A percentile compares a stretch with the other conserved stretches of the same genome.
Evolutionary conservation across 2,329 filamentous ascomycete genomes (phyloP).

Genomic region (Diplodia seriata): DNA sequence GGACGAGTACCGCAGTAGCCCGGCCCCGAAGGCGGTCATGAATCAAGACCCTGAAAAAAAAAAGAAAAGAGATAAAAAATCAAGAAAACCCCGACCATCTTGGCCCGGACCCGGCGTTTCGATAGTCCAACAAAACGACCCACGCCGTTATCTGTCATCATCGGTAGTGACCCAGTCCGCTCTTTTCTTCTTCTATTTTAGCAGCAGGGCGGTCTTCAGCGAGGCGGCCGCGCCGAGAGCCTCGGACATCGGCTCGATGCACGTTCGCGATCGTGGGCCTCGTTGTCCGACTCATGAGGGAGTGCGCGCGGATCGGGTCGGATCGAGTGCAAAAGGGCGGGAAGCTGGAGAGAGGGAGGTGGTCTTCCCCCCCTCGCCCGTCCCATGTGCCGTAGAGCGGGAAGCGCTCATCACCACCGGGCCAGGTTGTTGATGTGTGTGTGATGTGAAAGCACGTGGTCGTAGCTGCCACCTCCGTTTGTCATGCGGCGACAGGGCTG

Average conservation of each 20-base stretch:
- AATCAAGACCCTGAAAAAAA: background rate
- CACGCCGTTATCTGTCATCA: background rate
- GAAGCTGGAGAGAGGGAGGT: too few species aligned
- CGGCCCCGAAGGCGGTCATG: background rate
- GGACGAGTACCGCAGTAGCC: background rate
- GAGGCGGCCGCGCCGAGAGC: background rate
- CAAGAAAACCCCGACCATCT: background rate
- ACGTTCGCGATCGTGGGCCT: background rate
- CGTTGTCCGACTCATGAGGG: background rate
- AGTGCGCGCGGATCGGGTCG: background rate
- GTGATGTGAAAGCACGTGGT: background rate
- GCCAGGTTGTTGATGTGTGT: background rate
- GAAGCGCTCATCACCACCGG: background rate
- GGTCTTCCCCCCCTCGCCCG: too few species aligned
- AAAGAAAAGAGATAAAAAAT: background rate
- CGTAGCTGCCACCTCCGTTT: background rate
- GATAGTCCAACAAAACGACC: background rate
- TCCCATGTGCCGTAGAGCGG: background rate
- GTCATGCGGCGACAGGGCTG: slow-evolving; percentile 3
- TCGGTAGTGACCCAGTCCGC: background rate
- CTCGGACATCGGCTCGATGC: background rate
- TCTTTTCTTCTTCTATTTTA: background rate
- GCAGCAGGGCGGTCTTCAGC: background rate
- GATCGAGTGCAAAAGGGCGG: too few species aligned
- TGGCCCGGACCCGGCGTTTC: background rate